phyloP scores from a whole-genome alignment of 192 early-diverging fungal genomes.

The Backusella tarrabulga region DNA sequence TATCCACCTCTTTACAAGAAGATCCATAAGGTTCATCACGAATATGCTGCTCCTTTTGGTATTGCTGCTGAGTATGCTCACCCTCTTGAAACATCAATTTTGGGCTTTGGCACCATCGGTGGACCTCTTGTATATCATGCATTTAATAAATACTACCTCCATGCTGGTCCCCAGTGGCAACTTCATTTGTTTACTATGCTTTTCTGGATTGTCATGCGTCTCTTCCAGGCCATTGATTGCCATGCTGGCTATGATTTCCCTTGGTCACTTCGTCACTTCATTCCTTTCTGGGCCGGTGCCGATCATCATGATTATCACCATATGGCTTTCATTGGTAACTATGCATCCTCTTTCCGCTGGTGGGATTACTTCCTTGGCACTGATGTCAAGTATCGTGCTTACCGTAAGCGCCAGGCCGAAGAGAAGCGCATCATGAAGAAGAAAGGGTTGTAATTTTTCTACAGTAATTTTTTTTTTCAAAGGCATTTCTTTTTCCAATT shows the following conservation, averaged over 20 bases:
- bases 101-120: conserved; percentile 84
- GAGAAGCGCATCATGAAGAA: conserved; percentile 44
- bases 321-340: conserved; percentile 75
- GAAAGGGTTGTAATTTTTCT: conserved; percentile 49
- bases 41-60: conserved; percentile 88
- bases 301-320: conserved; percentile 97
- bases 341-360: conserved; percentile 83
- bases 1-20: conserved; percentile 83
- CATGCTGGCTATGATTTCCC: conserved; percentile 97
- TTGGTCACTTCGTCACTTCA: conserved; percentile 83
- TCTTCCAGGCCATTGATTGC: conserved; percentile 83
- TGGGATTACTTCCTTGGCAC: conserved; percentile 91
- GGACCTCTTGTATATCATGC: conserved; percentile 60
- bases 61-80: conserved; percentile 86
- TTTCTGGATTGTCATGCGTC: conserved; percentile 78
- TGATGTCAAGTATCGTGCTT: conserved; percentile 72
- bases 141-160: not conserved
- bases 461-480: not conserved
- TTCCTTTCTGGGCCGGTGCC: conserved; percentile 89
- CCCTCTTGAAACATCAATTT: conserved; percentile 79
- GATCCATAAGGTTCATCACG: conserved; percentile 95
- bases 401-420: conserved; percentile 41
- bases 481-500: not conserved
- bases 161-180: conserved; percentile 45
- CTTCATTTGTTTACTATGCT: conserved; percentile 86